Evolutionary conservation across 73 alveolate species (phyloP).

Genomic region (Paraurostyla sp.): DNA sequence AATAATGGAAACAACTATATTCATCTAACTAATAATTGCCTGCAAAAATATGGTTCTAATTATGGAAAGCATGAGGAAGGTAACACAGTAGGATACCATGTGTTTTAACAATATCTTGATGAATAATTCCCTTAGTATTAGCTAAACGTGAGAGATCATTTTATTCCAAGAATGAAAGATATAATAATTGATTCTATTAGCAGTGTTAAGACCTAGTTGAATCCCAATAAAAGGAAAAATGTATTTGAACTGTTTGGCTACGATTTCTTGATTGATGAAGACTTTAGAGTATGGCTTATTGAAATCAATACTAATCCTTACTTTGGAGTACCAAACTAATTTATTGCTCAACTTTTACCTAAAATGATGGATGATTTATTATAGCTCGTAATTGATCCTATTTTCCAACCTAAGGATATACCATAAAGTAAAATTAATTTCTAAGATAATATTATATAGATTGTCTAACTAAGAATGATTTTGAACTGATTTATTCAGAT

Average conservation of each 20-base stretch:
- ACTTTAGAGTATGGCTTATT: slow-evolving; percentile 81
- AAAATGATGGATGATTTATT: slow-evolving; percentile 69
- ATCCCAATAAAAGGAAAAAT: slow-evolving; percentile 76
- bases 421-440: not conserved
- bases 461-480: slow-evolving; percentile 1
- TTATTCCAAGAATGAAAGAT: slow-evolving; percentile 88
- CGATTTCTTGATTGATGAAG: slow-evolving; percentile 92
- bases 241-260: slow-evolving; percentile 91
- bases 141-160: slow-evolving; percentile 77
- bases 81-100: slow-evolving; percentile 83
- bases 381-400: slow-evolving; percentile 67
- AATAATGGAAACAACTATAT: slow-evolving; percentile 80
- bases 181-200: slow-evolving; percentile 81
- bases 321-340: slow-evolving; percentile 66
- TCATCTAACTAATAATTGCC: slow-evolving; percentile 91
- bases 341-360: slow-evolving; percentile 69
- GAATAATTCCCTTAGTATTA: slow-evolving; percentile 67
- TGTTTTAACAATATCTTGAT: slow-evolving; percentile 79
- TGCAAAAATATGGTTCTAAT: slow-evolving; percentile 75
- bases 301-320: slow-evolving; percentile 80
- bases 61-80: slow-evolving; percentile 90
- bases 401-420: slow-evolving; percentile 55
- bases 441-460: not conserved
- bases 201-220: slow-evolving; percentile 74
- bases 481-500: slow-evolving; percentile 63